Evolutionary conservation across 2,329 filamentous ascomycete species (phyloP), one percentile per base, ranked within the genome.

Genomic region (Alternaria sp.): DNA sequence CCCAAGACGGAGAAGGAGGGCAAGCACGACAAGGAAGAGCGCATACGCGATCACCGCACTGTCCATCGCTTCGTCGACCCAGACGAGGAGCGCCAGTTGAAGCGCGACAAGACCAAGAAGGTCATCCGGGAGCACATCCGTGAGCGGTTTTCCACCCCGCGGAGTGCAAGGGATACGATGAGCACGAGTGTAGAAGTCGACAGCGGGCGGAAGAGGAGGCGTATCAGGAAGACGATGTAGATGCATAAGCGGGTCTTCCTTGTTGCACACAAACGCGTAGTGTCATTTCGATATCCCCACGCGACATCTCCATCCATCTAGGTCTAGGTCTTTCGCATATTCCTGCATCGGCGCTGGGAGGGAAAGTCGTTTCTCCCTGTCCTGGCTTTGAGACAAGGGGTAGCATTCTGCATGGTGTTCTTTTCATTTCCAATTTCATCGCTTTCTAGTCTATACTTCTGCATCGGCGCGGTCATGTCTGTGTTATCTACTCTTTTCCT

Each of bases 1-100:
- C 96, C 96, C 6, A 97, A 99, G 83, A 98, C 96, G 0, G 92
- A 97, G 63, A 91, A 86, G 65, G 89, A 91, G 25, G 92, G 92
- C 1, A 88, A 88, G 15, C 80, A 87, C 20, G 96, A 98, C 76
- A 89, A 87, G 9, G 86, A 89, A 66, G 84, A 88, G 70, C 79
- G 88, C 6, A 84, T 97, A 1, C 85, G 96, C 63, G 95, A 98
- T 76, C 94, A 97, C 75, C 86, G 95, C n/a, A 90, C 87, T 0
- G 87, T 98, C 4, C 92, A 97, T 79, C 90, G 95, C 0, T 97
- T 97, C 73, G 82, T 97, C 6, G 87, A 89, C 23, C 87, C 90
- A 3, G 90, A 94, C 59, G 92, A 95, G 58, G 78, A 81, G 70
- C 74, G 75, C 55, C 65, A 70, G 15, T 46, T 79, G 14, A 78